Percentiles rank a stretch among this genome's conserved stretches.
Conservation (phyloP, 2,329 filamentous ascomycete genomes). For the Bipolaris zeicola region DNA sequence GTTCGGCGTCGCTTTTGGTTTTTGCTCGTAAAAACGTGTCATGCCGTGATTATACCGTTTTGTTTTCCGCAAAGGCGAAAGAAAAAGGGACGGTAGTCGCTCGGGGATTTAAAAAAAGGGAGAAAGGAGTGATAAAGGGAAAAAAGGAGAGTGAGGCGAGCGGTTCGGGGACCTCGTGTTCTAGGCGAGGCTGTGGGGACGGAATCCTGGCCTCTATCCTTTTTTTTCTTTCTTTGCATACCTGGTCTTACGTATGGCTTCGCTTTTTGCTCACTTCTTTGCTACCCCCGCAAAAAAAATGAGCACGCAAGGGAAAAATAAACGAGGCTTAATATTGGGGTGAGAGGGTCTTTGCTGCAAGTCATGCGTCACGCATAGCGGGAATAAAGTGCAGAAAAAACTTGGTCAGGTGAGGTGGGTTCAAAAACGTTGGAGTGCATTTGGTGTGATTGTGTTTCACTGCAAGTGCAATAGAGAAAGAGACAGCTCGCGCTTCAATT, state of each 20-base stretch:
- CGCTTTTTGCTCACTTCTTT: not conserved
- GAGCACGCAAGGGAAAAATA: not conserved
- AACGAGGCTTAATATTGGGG: too few species aligned
- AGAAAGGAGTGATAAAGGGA: not conserved
- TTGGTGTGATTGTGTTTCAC: not conserved
- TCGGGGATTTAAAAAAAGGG: not conserved
- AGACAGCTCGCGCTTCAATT: not conserved
- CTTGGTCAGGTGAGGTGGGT: not conserved
- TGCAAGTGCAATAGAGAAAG: too few species aligned
- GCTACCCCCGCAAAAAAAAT: not conserved
- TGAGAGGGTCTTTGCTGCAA: not conserved
- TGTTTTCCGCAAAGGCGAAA: not conserved
- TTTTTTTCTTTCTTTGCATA: too few species aligned
- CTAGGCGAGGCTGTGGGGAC: constrained; percentile 12
- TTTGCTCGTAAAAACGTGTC: too few species aligned
- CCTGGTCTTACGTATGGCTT: constrained; percentile 7
- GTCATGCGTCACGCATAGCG: not conserved
- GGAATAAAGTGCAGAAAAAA: too few species aligned
- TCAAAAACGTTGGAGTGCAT: not conserved
- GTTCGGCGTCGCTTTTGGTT: too few species aligned
- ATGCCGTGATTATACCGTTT: too few species aligned
- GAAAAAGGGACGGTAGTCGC: not conserved
- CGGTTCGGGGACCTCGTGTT: constrained; percentile 1
- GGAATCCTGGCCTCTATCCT: not conserved
- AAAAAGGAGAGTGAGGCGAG: constrained; percentile 3